Evolutionary conservation across 352 stramenopile genomes (phyloP).

Genomic region (Elongisporangium undulatum): DNA sequence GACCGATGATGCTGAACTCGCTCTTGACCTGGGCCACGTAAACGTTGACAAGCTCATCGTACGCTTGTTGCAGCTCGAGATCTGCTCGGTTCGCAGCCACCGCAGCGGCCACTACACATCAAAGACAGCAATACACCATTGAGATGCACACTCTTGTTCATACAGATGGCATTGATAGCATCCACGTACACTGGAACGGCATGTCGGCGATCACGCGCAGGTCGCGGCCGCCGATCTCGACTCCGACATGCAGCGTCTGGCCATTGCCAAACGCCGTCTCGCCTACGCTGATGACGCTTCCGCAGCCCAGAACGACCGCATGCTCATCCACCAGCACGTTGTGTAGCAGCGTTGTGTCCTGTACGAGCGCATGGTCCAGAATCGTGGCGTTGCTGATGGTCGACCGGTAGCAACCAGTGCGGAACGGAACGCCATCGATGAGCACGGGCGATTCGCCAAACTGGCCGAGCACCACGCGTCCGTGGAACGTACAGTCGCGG

Average conservation of each 20-base stretch:
- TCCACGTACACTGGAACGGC: constrained; percentile 39
- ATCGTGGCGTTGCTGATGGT: constrained; percentile 54
- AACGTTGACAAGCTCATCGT: constrained; percentile 44
- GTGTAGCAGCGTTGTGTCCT: constrained; percentile 55
- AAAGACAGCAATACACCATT: neutral
- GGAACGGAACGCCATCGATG: constrained; percentile 52
- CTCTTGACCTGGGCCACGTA: constrained; percentile 42
- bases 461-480: constrained; percentile 48
- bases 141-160: neutral
- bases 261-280: constrained; percentile 46
- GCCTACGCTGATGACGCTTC: constrained; percentile 37
- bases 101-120: constrained; percentile 23
- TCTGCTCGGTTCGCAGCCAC: constrained; percentile 43
- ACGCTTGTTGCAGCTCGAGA: constrained; percentile 26
- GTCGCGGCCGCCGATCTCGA: constrained; percentile 76
- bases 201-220: constrained; percentile 70
- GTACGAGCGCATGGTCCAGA: constrained; percentile 73
- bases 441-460: constrained; percentile 32
- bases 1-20: constrained; percentile 46
- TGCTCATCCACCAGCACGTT: constrained; percentile 37
- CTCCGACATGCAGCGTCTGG: constrained; percentile 60
- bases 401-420: constrained; percentile 61
- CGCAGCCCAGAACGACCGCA: constrained; percentile 63
- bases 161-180: neutral
- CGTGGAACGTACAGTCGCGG: constrained; percentile 68